Conservation (phyloP, 768 basidiomycete species). For the Amanita subjunquillea region DNA sequence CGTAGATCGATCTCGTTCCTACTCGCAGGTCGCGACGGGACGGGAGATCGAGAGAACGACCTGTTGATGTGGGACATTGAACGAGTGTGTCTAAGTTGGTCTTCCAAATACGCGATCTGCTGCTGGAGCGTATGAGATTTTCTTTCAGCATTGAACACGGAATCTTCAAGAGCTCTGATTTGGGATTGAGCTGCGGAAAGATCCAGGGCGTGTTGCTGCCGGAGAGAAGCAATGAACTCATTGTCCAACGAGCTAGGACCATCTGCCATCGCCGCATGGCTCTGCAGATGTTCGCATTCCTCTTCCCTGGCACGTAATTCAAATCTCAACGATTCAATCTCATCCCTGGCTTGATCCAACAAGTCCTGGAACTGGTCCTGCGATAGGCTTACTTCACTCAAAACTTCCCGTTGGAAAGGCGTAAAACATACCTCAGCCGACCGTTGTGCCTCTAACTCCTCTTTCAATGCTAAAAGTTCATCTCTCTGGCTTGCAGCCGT, state of each 20-base stretch:
- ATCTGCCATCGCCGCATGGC: constrained; percentile 24
- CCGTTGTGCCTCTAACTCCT: constrained; percentile 38
- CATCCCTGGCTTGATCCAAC: constrained; percentile 53
- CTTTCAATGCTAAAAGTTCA: constrained; percentile 40
- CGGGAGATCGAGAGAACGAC: constrained; percentile 31
- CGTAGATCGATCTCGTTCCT: constrained; percentile 25
- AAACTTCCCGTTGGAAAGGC: neutral
- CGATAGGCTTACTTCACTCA: constrained; percentile 1
- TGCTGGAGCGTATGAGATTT: constrained; percentile 58
- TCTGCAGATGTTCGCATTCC: constrained; percentile 51
- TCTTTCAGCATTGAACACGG: constrained; percentile 65
- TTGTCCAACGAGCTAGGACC: constrained; percentile 52
- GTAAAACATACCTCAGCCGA: constrained; percentile 24
- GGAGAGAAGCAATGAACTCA: constrained; percentile 61
- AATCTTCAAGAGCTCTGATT: constrained; percentile 66
- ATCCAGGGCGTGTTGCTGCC: constrained; percentile 72
- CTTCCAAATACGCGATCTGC: constrained; percentile 55
- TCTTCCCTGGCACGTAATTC: constrained; percentile 55
- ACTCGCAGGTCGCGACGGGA: constrained; percentile 36
- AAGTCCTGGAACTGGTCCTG: constrained; percentile 57
- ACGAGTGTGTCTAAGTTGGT: constrained; percentile 44
- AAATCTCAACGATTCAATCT: constrained; percentile 58
- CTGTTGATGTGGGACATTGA: constrained; percentile 30
- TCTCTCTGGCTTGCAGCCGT: constrained; percentile 37
- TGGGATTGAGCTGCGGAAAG: constrained; percentile 72